Evolutionary conservation across 169 alveolate species (phyloP).

Genomic region (Blepharisma undulans): DNA sequence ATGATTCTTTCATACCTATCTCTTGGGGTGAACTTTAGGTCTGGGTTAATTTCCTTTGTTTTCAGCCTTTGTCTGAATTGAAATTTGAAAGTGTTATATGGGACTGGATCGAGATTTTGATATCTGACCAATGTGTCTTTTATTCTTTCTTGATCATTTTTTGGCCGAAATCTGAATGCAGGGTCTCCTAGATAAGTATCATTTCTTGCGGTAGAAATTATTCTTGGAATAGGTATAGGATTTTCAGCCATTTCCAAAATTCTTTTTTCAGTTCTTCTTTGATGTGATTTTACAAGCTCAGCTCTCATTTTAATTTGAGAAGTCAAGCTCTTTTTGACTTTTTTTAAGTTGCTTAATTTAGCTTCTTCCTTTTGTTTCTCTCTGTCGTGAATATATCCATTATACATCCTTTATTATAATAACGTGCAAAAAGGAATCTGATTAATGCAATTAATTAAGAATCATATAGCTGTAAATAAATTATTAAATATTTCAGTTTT

Average conservation of each 20-base stretch:
- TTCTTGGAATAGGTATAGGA: background rate
- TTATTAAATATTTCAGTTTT: too few relatives aligned
- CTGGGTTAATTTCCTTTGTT: background rate
- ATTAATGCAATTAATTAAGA: background rate
- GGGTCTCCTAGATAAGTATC: background rate
- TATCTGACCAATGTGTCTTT: background rate
- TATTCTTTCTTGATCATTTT: background rate
- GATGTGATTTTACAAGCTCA: background rate
- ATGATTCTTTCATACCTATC: constrained; percentile 7
- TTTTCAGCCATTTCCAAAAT: constrained; percentile 1
- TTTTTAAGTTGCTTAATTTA: background rate
- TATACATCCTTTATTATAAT: background rate
- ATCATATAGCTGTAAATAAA: too few relatives aligned
- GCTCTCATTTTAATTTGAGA: background rate
- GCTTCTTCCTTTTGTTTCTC: background rate
- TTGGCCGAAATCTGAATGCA: background rate
- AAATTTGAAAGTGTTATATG: background rate
- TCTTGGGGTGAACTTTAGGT: constrained; percentile 25
- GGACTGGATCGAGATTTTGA: background rate
- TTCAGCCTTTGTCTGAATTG: background rate
- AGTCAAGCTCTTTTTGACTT: background rate
- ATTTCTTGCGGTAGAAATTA: background rate
- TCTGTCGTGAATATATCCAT: background rate
- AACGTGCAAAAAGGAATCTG: background rate
- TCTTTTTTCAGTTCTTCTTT: constrained; percentile 18